phyloP scores from a whole-genome alignment of 1,139 yeast species.

The Waltiozyma solani region DNA sequence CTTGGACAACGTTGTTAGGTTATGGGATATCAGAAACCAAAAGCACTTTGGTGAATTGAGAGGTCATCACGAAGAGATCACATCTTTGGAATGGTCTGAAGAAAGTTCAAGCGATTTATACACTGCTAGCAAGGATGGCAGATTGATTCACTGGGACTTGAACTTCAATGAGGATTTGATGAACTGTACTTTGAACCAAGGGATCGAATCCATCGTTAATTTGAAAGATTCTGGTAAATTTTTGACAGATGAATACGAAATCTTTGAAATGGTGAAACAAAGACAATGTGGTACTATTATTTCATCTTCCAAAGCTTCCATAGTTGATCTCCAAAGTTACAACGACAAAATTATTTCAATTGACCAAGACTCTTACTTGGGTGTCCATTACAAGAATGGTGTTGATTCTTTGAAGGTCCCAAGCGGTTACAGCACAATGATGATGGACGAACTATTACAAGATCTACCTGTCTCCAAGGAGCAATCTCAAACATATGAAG shows the following conservation, averaged over 20 bases:
- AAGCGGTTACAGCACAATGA: constrained; percentile 11
- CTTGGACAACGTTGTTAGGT: constrained; percentile 44
- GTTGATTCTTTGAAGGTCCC: constrained; percentile 12
- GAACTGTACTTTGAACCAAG: constrained; percentile 38
- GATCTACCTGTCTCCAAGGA: constrained; percentile 10
- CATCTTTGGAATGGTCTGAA: constrained; percentile 51
- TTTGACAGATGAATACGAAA: constrained; percentile 14
- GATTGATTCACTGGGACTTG: constrained; percentile 65
- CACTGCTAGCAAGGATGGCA: constrained; percentile 64
- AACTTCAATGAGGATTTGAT: constrained; percentile 22
- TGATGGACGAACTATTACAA: constrained; percentile 16
- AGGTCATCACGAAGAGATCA: constrained; percentile 48
- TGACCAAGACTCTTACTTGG: constrained; percentile 45
- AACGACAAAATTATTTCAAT: constrained; percentile 35
- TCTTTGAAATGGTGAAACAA: constrained; percentile 27
- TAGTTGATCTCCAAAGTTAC: constrained; percentile 28
- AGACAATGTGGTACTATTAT: constrained; percentile 53
- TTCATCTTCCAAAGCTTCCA: constrained; percentile 45
- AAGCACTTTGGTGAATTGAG: constrained; percentile 41
- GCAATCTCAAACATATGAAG: no score
- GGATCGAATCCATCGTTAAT: constrained; percentile 29
- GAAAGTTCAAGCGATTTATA: constrained; percentile 40
- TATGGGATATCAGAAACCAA: constrained; percentile 68
- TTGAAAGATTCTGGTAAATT: constrained; percentile 23
- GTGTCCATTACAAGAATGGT: constrained; percentile 32